These are phyloP conservation scores for Scutellaria barbata DNA, from an alignment of 257 asterid genomes.

Conservation along the genomic window DNA sequence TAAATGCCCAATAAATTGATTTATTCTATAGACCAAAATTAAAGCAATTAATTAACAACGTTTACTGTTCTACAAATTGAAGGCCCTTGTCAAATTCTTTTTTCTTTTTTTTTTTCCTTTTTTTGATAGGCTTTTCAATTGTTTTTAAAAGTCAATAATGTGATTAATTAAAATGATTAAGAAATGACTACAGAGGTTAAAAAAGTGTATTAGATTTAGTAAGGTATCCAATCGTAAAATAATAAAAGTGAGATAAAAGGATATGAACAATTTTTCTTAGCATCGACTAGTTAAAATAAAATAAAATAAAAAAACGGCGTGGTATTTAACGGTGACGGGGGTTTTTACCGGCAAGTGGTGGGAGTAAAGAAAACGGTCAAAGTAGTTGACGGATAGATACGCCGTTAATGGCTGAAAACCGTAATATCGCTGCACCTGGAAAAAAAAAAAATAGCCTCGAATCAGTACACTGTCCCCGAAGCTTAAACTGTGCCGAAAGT, in stretches of 20 bases:
- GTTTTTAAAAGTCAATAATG: conserved; percentile 19
- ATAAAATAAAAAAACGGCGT: not conserved
- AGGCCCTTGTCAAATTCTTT: conserved; percentile 9
- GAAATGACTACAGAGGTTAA: conserved; percentile 9
- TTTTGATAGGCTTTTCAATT: conserved; percentile 6
- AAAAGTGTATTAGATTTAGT: not conserved
- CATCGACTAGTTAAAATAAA: not conserved
- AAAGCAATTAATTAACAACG: not conserved
- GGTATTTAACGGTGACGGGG: conserved; percentile 35
- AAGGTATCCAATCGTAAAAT: too few relatives aligned
- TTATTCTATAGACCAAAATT: not conserved
- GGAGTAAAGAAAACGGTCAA: conserved; percentile 78
- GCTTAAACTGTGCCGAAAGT: conserved; percentile 33
- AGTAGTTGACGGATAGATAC: conserved; percentile 84
- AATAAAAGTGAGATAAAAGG: too few relatives aligned
- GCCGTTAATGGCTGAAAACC: conserved; percentile 87
- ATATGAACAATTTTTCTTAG: too few relatives aligned
- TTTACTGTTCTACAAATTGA: not conserved
- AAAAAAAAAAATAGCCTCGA: conserved; percentile 3
- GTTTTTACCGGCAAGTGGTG: conserved; percentile 73
- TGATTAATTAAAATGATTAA: conserved; percentile 2
- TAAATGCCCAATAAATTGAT: not conserved
- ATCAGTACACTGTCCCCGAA: conserved; percentile 22
- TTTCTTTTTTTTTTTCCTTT: not conserved
- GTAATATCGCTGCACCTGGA: conserved; percentile 78